These are phyloP conservation scores for Misopates orontium DNA, from an alignment of 257 asterid species.

Conservation along the genomic window DNA sequence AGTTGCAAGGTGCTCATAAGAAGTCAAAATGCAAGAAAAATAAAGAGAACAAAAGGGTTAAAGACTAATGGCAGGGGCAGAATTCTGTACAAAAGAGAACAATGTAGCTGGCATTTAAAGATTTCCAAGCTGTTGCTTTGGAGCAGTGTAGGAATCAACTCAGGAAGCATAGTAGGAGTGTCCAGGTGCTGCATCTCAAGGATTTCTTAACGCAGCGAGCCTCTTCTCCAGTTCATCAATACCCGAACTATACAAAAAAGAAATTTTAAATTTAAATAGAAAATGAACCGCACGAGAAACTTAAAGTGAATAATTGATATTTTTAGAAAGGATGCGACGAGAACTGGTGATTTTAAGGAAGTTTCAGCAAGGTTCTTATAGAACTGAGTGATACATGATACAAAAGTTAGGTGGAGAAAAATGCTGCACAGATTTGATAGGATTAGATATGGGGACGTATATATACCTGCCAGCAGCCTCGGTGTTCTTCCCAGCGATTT, in stretches of 20 bases:
- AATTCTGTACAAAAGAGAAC: background rate
- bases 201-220: constrained; percentile 82
- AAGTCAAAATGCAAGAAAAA: background rate
- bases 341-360: background rate
- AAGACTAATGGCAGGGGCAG: background rate
- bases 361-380: background rate
- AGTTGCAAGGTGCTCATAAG: background rate
- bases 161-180: no score
- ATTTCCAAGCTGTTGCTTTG: no score
- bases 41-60: background rate
- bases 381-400: background rate
- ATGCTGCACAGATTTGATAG: background rate
- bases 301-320: background rate
- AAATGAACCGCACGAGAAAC: background rate
- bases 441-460: background rate
- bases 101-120: background rate
- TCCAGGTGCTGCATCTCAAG: constrained; percentile 32
- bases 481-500: constrained; percentile 64
- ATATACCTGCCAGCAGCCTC: constrained; percentile 71
- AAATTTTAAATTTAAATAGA: background rate
- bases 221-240: constrained; percentile 76
- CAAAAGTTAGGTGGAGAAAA: background rate
- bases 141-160: no score
- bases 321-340: background rate
- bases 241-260: constrained; percentile 46